Evolutionary conservation across 106 monocot species (phyloP).

Genomic region (Dendrobium catenatum): DNA sequence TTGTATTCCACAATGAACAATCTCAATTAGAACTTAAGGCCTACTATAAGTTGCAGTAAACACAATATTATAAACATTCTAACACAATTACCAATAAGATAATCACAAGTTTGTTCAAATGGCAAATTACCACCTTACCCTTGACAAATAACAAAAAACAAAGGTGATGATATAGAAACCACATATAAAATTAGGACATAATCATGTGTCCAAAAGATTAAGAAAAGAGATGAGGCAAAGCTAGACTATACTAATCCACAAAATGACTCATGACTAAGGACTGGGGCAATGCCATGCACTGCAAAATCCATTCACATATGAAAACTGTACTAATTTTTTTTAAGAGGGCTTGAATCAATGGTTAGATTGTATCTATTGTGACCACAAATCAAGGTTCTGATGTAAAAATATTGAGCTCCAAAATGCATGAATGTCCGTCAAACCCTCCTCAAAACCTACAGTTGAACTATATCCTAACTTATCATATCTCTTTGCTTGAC

Average conservation of each 20-base stretch:
- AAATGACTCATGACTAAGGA: background rate
- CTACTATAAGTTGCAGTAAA: background rate
- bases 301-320: background rate
- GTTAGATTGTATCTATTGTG: background rate
- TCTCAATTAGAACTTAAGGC: background rate
- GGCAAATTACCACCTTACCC: no score
- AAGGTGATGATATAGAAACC: background rate
- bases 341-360: background rate
- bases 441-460: background rate
- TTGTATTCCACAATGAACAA: background rate
- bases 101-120: background rate
- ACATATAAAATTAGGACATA: background rate
- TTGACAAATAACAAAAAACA: no score
- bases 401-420: background rate
- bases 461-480: background rate
- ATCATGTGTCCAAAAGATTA: background rate
- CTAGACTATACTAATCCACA: background rate
- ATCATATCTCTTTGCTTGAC: background rate
- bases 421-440: background rate
- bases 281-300: background rate
- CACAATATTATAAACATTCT: background rate
- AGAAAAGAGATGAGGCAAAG: background rate
- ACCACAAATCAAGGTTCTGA: background rate
- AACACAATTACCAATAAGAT: background rate
- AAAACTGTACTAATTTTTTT: background rate